phyloP scores from a whole-genome alignment of 208 protist genomes.

The Crithidia expoeki region DNA sequence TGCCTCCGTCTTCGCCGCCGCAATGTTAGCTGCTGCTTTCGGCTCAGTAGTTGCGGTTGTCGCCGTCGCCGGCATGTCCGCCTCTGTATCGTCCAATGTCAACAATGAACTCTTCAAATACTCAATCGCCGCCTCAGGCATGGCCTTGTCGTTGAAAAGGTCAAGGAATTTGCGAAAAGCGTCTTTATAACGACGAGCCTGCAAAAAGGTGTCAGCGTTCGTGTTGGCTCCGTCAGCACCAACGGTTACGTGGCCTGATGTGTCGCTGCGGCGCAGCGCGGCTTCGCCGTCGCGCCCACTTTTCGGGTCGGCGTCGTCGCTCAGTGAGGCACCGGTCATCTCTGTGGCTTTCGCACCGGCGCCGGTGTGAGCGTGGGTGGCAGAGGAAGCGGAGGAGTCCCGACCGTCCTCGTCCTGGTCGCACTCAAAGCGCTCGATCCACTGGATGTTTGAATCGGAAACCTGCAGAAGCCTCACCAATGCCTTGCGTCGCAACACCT shows the following conservation, averaged over 20 bases:
- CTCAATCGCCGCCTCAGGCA: slow-evolving; percentile 55
- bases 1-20: not conserved
- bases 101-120: slow-evolving; percentile 53
- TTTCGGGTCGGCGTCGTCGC: not conserved
- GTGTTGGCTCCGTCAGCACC: not conserved
- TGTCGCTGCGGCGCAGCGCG: slow-evolving; percentile 8
- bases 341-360: not conserved
- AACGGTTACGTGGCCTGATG: not conserved
- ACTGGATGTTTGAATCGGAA: slow-evolving; percentile 80
- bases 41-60: slow-evolving; percentile 12
- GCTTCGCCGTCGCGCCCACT: slow-evolving; percentile 1
- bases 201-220: slow-evolving; percentile 48
- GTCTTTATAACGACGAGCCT: slow-evolving; percentile 69
- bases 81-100: slow-evolving; percentile 12
- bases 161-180: slow-evolving; percentile 72
- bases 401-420: slow-evolving; percentile 29
- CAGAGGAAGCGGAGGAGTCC: slow-evolving; percentile 1
- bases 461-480: slow-evolving; percentile 72
- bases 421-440: slow-evolving; percentile 86
- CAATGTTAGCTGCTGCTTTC: not conserved
- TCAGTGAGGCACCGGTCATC: not conserved
- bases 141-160: slow-evolving; percentile 68
- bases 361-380: not conserved
- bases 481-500: slow-evolving; percentile 58
- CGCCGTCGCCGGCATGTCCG: not conserved